phyloP scores from a whole-genome alignment of 371 early-diverging fungal species.

The Rhizopus arrhizus region DNA sequence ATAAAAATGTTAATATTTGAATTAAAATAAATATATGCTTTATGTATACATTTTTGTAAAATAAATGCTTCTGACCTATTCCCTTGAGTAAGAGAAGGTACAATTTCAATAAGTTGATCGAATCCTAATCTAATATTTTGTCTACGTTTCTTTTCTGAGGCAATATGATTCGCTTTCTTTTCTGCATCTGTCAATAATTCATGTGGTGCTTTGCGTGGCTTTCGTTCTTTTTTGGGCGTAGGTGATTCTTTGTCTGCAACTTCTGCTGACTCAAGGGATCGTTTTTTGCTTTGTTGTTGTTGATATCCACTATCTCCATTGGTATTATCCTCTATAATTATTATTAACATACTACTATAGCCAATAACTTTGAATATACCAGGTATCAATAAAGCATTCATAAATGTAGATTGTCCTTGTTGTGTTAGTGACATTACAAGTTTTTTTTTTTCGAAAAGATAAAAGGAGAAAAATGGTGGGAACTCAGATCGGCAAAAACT shows the following conservation, averaged over 20 bases:
- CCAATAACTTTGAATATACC: not conserved
- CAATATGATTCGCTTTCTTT: conserved; percentile 94
- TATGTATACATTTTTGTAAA: conserved; percentile 57
- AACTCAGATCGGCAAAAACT: not conserved
- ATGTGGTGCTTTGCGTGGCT: conserved; percentile 49
- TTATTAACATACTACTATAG: not conserved
- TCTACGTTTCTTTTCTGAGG: conserved; percentile 88
- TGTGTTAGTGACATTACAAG: not conserved
- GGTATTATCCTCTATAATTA: not conserved
- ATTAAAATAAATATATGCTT: not conserved
- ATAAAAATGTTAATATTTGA: not conserved
- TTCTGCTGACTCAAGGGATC: not conserved
- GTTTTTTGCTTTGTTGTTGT: not conserved
- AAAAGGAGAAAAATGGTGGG: not conserved
- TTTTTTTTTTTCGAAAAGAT: not conserved
- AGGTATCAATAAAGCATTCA: conserved; percentile 14
- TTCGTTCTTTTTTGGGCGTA: conserved; percentile 26
- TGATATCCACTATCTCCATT: not conserved
- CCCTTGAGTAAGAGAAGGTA: conserved; percentile 72
- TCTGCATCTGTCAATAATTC: conserved; percentile 90
- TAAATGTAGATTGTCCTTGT: conserved; percentile 5
- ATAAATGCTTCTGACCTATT: conserved; percentile 65
- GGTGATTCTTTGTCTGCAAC: not conserved
- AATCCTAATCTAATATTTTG: conserved; percentile 84
- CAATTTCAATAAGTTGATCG: conserved; percentile 79